phyloP scores from a whole-genome alignment of 75 land plant species.

The Pseudotsuga menziesii region DNA sequence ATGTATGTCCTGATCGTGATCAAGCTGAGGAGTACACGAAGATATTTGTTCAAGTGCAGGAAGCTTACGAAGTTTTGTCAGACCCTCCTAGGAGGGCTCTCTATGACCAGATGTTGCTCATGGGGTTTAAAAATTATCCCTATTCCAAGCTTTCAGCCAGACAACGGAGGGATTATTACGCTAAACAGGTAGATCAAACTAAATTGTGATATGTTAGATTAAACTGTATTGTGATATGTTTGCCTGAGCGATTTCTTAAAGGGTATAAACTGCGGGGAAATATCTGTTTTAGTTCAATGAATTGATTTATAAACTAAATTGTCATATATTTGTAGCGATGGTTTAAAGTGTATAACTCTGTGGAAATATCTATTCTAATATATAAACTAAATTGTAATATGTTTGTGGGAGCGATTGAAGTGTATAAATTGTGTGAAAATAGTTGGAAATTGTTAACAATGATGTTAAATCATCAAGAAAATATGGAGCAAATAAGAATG shows the following conservation, averaged over 20 bases:
- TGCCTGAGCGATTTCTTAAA: too few relatives aligned
- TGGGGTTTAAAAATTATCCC: slow-evolving; percentile 15
- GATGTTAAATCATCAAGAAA: too few relatives aligned
- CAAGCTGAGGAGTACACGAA: slow-evolving; percentile 56
- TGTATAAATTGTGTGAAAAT: too few relatives aligned
- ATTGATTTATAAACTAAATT: too few relatives aligned
- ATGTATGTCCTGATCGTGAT: slow-evolving; percentile 81
- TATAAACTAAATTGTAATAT: too few relatives aligned
- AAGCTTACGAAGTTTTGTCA: slow-evolving; percentile 87
- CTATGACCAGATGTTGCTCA: slow-evolving; percentile 52
- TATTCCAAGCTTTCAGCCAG: slow-evolving; percentile 31
- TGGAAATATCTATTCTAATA: too few relatives aligned
- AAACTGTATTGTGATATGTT: neutral
- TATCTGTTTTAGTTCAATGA: neutral
- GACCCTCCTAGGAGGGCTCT: slow-evolving; percentile 55
- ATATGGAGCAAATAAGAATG: too few relatives aligned
- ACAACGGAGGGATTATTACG: neutral
- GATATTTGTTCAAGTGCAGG: slow-evolving; percentile 77
- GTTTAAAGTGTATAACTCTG: too few relatives aligned
- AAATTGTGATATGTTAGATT: neutral
- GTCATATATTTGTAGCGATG: too few relatives aligned
- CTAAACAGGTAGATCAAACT: neutral
- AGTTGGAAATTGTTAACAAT: too few relatives aligned
- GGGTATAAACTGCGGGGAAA: neutral
- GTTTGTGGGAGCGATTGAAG: neutral